A percentile compares a stretch with the other conserved stretches of the same genome.
Conservation (phyloP, 2,329 filamentous ascomycete genomes). For the Diaporthe sp. region DNA sequence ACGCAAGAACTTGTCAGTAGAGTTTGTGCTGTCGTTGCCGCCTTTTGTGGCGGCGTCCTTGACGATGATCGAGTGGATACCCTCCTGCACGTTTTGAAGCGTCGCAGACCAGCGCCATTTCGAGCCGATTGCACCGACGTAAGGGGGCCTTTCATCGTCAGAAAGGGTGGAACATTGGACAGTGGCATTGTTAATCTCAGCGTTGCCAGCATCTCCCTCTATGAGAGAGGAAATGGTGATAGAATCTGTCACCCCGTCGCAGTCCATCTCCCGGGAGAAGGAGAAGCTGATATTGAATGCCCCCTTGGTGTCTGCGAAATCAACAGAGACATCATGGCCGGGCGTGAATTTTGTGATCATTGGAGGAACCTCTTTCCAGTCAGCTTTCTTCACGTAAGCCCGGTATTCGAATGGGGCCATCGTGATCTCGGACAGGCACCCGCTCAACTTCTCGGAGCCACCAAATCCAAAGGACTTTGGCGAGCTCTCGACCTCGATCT, state of each 20-base stretch:
- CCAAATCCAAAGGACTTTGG: conserved; percentile 57
- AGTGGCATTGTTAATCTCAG: conserved; percentile 55
- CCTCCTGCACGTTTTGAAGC: conserved; percentile 66
- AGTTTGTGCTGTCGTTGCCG: conserved; percentile 57
- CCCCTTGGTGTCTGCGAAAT: conserved; percentile 49
- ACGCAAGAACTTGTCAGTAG: conserved; percentile 67
- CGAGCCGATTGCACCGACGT: conserved; percentile 63
- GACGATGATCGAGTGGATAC: conserved; percentile 68
- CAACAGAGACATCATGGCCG: conserved; percentile 68
- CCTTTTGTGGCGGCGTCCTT: conserved; percentile 59
- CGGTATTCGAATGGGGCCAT: conserved; percentile 68
- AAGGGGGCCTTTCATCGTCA: conserved; percentile 46
- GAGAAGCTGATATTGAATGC: conserved; percentile 58
- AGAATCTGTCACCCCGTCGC: conserved; percentile 59
- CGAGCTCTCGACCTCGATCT: conserved; percentile 59
- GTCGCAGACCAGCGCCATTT: conserved; percentile 64
- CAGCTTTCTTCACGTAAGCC: conserved; percentile 65
- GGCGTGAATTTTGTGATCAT: conserved; percentile 70
- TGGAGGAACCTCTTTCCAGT: conserved; percentile 62
- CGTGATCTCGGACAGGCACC: conserved; percentile 63
- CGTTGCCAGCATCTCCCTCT: conserved; percentile 50
- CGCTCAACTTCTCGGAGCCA: conserved; percentile 58
- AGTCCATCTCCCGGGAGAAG: conserved; percentile 71
- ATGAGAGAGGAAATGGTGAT: conserved; percentile 65
- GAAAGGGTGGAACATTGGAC: conserved; percentile 56